Evolutionary conservation across 2,329 filamentous ascomycete genomes (phyloP).

Genomic region (Xylaria sp.): DNA sequence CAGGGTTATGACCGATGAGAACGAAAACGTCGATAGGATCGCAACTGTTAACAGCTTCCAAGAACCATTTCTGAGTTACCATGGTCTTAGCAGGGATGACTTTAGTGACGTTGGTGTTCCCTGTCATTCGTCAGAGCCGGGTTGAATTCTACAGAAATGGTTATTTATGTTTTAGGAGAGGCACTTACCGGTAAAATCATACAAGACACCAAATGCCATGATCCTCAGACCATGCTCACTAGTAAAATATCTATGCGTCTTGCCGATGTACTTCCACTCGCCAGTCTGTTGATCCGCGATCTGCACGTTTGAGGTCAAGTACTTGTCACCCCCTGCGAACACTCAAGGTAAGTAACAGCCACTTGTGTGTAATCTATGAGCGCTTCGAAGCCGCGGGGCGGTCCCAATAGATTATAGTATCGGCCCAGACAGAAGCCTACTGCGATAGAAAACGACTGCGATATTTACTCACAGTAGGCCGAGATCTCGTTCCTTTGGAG

Average conservation of each 20-base stretch:
- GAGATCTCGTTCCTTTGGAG: constrained; percentile 60
- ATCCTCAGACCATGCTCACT: constrained; percentile 55
- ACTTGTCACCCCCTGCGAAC: constrained; percentile 52
- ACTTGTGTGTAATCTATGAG: not conserved
- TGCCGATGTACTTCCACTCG: constrained; percentile 55
- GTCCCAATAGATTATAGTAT: not conserved
- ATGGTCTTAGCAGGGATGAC: constrained; percentile 64
- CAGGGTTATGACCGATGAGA: constrained; percentile 71
- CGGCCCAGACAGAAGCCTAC: not conserved
- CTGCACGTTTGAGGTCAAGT: constrained; percentile 59
- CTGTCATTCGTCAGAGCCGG: constrained; percentile 46
- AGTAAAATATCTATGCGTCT: constrained; percentile 57
- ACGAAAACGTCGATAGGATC: constrained; percentile 72
- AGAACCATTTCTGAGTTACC: constrained; percentile 69
- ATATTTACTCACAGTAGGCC: constrained; percentile 55
- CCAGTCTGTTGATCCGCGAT: constrained; percentile 53
- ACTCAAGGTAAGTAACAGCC: not conserved
- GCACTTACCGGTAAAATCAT: constrained; percentile 59
- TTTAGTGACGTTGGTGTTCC: constrained; percentile 70
- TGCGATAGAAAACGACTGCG: not conserved
- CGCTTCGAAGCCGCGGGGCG: not conserved
- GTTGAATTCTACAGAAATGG: constrained; percentile 35
- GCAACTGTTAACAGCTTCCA: constrained; percentile 61
- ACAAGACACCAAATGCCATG: constrained; percentile 58
- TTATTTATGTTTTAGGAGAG: constrained; percentile 36